Base-by-base conservation (phyloP, 345 rosid species). In the Lepidium didymum region DNA sequence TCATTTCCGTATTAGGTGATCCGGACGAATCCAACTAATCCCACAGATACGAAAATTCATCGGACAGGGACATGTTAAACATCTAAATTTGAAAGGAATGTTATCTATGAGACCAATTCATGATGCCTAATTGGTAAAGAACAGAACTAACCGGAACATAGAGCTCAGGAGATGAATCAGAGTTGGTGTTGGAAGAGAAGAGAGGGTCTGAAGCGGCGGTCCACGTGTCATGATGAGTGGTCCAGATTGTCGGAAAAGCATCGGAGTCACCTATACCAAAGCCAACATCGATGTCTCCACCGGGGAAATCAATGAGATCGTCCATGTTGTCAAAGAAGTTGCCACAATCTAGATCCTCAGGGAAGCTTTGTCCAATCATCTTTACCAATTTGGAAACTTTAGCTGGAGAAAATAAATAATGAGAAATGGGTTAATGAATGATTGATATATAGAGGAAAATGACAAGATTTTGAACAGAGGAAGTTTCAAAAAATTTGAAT, bases 261-360 rank as follows among this genome's bases (percentile, higher is more conserved):
- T 77, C 74, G 64, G 34, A 44, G 51, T 77, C 80, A 25, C 72
- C 52, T 15, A 74, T 47, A n/a, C 77, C 50, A 14, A 85, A 52
- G 2, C 79, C 77, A 52, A 82, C 78, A 16, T 85, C 90, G 13
- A 84, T 70, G 25, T 90, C 97, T 47, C 85, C 96, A 69, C 71
- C 60, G 57, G 98, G 92, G 57, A 93, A 87, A 55, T 93, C 94
- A 58, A 90, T 82, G 45, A 93, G 70, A 72, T 94, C 96, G 47
- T 94, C 99, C 67, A 94, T 91, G 75, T 89, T 89, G 73, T 91
- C 96, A 75, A 95, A 89, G 90, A 91, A 91, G 84, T 87, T 85
- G 29, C 89, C 90, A 79, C 93, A 95, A 71, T 91, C 97, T 25
- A 88, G 78, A 74, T 91, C 96, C 44, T 89, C 99, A n/a, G 75